Conservation (phyloP, 1,284 basidiomycete species). For the Ceratobasidium sp. region DNA sequence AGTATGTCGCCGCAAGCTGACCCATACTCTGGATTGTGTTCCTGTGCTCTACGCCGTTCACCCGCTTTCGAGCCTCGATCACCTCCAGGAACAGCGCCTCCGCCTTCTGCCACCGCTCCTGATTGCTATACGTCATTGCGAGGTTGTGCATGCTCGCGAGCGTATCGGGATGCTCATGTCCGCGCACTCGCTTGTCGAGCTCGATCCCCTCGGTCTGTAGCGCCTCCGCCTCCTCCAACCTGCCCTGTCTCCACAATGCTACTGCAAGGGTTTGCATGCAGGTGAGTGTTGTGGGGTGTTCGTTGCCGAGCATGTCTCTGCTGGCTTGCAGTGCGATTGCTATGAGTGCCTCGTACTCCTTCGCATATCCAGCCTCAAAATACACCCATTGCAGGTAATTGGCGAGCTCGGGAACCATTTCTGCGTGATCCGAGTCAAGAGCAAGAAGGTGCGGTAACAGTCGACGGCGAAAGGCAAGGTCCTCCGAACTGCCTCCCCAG, state of each 20-base stretch:
- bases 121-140: not conserved
- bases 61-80: not conserved
- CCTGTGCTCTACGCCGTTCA: not conserved
- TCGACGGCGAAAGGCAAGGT: too few relatives aligned
- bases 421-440: too few relatives aligned
- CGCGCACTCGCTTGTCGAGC: not conserved
- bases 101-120: not conserved
- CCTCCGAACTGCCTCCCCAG: too few relatives aligned
- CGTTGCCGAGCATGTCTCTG: not conserved
- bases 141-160: not conserved
- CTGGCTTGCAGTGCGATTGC: constrained; percentile 1
- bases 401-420: too few relatives aligned
- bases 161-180: not conserved
- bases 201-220: not conserved
- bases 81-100: not conserved
- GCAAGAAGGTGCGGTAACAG: too few relatives aligned
- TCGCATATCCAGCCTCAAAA: too few relatives aligned
- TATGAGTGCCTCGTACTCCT: too few relatives aligned
- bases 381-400: too few relatives aligned
- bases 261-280: not conserved
- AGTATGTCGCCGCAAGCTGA: not conserved
- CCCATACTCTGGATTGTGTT: not conserved
- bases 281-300: not conserved
- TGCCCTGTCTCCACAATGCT: not conserved
- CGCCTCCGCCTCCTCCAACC: not conserved